A percentile compares a stretch with the other conserved stretches of the same genome.
These are phyloP conservation scores for Conoideocrella luteorostrata DNA, from an alignment of 2,329 filamentous ascomycete species.

Conservation along the genomic window DNA sequence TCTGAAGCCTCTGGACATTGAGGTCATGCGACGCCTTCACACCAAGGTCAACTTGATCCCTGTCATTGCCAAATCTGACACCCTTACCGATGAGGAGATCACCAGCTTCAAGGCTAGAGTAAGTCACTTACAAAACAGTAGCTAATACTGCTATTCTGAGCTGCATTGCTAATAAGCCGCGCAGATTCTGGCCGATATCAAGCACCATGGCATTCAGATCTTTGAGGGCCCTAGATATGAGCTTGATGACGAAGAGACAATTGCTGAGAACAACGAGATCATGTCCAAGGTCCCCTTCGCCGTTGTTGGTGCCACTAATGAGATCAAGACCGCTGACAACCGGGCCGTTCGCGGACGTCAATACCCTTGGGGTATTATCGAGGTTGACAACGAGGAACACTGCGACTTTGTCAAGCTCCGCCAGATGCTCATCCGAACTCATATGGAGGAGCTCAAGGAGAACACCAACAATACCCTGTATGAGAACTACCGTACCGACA, in stretches of 20 bases:
- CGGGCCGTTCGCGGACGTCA: conserved; percentile 92
- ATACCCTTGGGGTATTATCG: conserved; percentile 97
- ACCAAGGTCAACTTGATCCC: conserved; percentile 99
- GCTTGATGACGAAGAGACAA: conserved; percentile 98
- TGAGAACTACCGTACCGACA: conserved; percentile 99
- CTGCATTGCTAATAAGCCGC: conserved; percentile 9
- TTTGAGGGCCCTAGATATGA: conserved; percentile 98
- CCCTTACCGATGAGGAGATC: conserved; percentile 95
- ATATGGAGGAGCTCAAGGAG: conserved; percentile 99
- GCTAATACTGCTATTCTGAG: not conserved
- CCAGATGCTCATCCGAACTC: conserved; percentile 98
- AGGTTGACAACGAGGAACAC: conserved; percentile 99
- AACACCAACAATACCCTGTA: conserved; percentile 98
- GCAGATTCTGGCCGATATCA: conserved; percentile 93
- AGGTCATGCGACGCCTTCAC: conserved; percentile 98
- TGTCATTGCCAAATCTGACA: conserved; percentile 98
- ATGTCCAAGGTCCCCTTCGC: conserved; percentile 99
- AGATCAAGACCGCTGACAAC: conserved; percentile 85
- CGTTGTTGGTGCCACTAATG: conserved; percentile 92
- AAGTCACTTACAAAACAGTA: conserved; percentile 35
- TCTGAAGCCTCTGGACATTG: conserved; percentile 95
- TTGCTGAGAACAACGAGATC: conserved; percentile 99
- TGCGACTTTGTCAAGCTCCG: conserved; percentile 99
- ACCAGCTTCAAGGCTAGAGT: conserved; percentile 91
- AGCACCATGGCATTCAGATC: conserved; percentile 96